Percentiles rank a stretch among this genome's conserved stretches.
These are phyloP conservation scores for Globomyces pollinis-pini DNA, from an alignment of 192 early-diverging fungal genomes.

Conservation along the genomic window DNA sequence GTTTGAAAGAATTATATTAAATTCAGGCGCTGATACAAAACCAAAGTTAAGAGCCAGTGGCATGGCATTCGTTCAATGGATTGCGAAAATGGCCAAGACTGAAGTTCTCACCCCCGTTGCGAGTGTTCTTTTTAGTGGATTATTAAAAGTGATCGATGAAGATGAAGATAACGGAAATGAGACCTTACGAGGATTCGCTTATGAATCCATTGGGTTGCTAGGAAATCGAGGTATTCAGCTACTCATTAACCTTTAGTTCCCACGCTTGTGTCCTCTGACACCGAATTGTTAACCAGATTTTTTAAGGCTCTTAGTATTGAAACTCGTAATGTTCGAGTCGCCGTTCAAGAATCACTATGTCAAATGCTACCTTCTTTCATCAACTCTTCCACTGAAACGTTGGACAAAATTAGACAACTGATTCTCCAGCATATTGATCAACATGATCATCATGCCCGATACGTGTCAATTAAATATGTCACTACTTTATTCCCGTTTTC, in stretches of 20 bases:
- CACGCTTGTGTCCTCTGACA: slow-evolving; percentile 51
- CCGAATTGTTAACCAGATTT: slow-evolving; percentile 52
- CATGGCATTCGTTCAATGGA: slow-evolving; percentile 86
- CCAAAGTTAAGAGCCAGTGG: slow-evolving; percentile 61
- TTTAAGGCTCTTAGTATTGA: slow-evolving; percentile 64
- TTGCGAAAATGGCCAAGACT: slow-evolving; percentile 59
- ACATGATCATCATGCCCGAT: slow-evolving; percentile 37
- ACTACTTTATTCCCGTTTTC: slow-evolving; percentile 40
- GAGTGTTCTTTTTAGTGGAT: slow-evolving; percentile 58
- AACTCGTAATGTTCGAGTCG: slow-evolving; percentile 56
- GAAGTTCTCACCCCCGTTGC: slow-evolving; percentile 41
- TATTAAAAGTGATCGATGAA: slow-evolving; percentile 56
- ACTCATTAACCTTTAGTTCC: slow-evolving; percentile 45
- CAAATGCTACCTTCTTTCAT: slow-evolving; percentile 64
- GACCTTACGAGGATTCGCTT: slow-evolving; percentile 72
- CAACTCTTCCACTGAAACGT: not conserved
- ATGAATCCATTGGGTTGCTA: slow-evolving; percentile 72
- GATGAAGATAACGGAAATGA: slow-evolving; percentile 40
- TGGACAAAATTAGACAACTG: slow-evolving; percentile 20
- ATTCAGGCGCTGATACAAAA: slow-evolving; percentile 46
- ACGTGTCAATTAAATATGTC: slow-evolving; percentile 33
- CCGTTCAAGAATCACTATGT: slow-evolving; percentile 73
- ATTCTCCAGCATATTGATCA: slow-evolving; percentile 37
- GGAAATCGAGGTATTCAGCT: slow-evolving; percentile 56
- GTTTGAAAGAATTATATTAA: too few relatives aligned